Conservation (phyloP, 306 rosid species). For the Vigna mungo region DNA sequence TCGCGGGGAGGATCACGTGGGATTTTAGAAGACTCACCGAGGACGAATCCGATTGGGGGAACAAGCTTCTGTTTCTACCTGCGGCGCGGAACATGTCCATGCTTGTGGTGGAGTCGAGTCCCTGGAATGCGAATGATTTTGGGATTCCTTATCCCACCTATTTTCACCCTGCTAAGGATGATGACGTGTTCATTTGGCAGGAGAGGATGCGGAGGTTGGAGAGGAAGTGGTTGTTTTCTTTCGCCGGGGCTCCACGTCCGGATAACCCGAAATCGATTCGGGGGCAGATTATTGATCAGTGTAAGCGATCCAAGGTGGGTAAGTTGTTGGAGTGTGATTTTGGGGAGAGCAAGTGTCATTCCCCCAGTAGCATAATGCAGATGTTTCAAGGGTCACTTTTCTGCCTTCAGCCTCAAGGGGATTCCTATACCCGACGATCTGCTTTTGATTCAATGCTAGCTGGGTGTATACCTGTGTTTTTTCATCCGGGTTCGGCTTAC, state of each 20-base stretch:
- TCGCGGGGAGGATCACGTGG: slow-evolving; percentile 98
- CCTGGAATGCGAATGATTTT: slow-evolving; percentile 98
- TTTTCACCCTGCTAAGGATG: slow-evolving; percentile 95
- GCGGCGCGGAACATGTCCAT: slow-evolving; percentile 98
- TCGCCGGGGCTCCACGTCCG: slow-evolving; percentile 98
- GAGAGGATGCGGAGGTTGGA: slow-evolving; percentile 62
- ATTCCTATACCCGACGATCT: slow-evolving; percentile 92
- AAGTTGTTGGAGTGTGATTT: slow-evolving; percentile 96
- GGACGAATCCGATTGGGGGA: slow-evolving; percentile 84
- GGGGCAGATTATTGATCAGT: slow-evolving; percentile 87
- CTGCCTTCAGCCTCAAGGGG: slow-evolving; percentile 99
- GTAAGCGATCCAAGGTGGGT: slow-evolving; percentile 74
- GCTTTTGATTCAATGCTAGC: slow-evolving; percentile 98
- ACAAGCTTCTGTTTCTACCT: slow-evolving; percentile 88
- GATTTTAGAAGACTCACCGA: slow-evolving; percentile 89
- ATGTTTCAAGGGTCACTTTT: slow-evolving; percentile 96
- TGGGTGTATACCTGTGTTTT: slow-evolving; percentile 97
- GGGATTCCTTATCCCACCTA: slow-evolving; percentile 97
- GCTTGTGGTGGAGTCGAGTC: slow-evolving; percentile 99
- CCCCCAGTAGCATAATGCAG: slow-evolving; percentile 95
- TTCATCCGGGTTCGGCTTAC: slow-evolving; percentile 98
- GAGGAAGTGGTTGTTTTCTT: slow-evolving; percentile 87
- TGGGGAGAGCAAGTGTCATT: slow-evolving; percentile 98
- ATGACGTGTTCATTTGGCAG: slow-evolving; percentile 73
- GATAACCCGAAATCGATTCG: slow-evolving; percentile 83